phyloP scores from a whole-genome alignment of 768 basidiomycete genomes.

The Naganishia vaughanmartiniae region DNA sequence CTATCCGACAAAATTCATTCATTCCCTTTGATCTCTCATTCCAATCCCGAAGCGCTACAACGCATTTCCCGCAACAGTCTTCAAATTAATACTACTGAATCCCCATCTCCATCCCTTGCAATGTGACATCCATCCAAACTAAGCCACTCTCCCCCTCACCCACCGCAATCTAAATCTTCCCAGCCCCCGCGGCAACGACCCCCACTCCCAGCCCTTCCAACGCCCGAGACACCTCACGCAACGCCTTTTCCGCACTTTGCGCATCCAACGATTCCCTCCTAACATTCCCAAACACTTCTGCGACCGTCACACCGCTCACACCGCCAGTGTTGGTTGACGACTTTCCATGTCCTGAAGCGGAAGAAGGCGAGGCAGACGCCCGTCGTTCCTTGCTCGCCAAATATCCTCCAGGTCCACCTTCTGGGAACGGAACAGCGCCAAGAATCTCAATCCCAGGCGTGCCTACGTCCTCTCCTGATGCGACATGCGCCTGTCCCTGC shows the following conservation, averaged over 20 bases:
- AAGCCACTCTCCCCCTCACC: neutral
- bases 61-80: neutral
- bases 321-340: neutral
- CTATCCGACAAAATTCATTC: neutral
- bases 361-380: neutral
- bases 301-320: neutral
- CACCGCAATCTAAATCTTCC: constrained; percentile 3
- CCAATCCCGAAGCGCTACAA: neutral
- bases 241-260: constrained; percentile 48
- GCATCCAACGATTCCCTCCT: constrained; percentile 35
- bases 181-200: constrained; percentile 13
- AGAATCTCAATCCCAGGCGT: constrained; percentile 32
- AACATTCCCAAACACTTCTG: neutral
- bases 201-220: constrained; percentile 34
- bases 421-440: constrained; percentile 27
- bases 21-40: neutral
- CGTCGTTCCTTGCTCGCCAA: constrained; percentile 19
- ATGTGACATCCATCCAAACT: too few species aligned
- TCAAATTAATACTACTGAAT: too few species aligned
- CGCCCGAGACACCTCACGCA: constrained; percentile 48
- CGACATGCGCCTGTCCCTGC: neutral
- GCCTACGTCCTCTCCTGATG: constrained; percentile 10
- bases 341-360: neutral
- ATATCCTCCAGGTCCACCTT: constrained; percentile 33
- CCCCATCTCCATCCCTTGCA: too few species aligned